These are phyloP conservation scores for Argentina anserina DNA, from an alignment of 306 rosid genomes.

Conservation along the genomic window DNA sequence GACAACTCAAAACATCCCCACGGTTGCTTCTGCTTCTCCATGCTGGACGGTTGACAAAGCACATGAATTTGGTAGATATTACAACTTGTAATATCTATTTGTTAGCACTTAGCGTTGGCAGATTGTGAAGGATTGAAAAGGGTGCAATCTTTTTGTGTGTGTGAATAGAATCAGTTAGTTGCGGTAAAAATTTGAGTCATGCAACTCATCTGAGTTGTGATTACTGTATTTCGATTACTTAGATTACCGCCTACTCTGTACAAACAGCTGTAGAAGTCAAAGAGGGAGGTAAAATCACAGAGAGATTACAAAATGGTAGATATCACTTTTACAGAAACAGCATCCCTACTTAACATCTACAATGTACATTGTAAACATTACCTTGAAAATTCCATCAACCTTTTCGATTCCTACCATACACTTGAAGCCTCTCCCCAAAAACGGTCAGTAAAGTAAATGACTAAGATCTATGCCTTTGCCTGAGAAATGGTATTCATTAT, in stretches of 20 bases:
- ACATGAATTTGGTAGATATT: not conserved
- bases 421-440: constrained; percentile 17
- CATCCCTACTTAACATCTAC: not conserved
- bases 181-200: not conserved
- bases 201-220: not conserved
- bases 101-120: not conserved
- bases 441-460: constrained; percentile 12
- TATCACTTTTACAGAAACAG: not conserved
- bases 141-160: not conserved
- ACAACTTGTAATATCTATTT: no score
- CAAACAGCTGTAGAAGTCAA: not conserved
- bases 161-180: not conserved
- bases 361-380: not conserved
- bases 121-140: not conserved
- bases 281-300: not conserved
- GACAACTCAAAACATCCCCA: not conserved
- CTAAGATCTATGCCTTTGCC: constrained; percentile 1
- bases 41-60: not conserved
- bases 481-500: not conserved
- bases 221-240: not conserved
- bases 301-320: not conserved
- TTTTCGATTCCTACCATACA: constrained; percentile 17
- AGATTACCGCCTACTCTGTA: not conserved
- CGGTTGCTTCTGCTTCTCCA: constrained; percentile 6
- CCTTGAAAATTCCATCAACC: not conserved